Percentiles rank a stretch among this genome's conserved stretches.
Evolutionary conservation across 2,329 filamentous ascomycete genomes (phyloP).

Genomic region (Alternaria tenuissima): DNA sequence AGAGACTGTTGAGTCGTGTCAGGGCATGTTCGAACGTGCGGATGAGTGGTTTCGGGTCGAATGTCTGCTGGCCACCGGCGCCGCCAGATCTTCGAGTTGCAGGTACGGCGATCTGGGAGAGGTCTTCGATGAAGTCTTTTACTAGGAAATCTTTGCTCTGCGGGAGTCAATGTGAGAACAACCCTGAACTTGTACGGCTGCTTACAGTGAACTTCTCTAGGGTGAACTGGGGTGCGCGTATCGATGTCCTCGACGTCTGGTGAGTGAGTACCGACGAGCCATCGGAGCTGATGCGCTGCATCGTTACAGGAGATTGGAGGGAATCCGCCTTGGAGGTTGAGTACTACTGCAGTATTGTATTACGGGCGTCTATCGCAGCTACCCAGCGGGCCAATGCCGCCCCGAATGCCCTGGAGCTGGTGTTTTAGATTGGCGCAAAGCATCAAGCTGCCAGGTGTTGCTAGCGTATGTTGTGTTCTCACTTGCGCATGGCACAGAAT

Average conservation of each 20-base stretch:
- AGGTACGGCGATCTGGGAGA: conserved; percentile 86
- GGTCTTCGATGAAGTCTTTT: conserved; percentile 93
- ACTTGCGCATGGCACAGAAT: neutral
- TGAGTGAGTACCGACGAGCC: conserved; percentile 54
- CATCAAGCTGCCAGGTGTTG: conserved; percentile 12
- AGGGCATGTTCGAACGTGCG: conserved; percentile 86
- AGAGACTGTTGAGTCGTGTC: conserved; percentile 72
- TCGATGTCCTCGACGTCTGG: conserved; percentile 50
- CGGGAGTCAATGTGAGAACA: conserved; percentile 16
- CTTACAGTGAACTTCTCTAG: conserved; percentile 73
- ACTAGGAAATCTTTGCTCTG: conserved; percentile 84
- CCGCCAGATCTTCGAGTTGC: conserved; percentile 79
- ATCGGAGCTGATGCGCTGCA: conserved; percentile 51
- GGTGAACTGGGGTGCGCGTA: conserved; percentile 73
- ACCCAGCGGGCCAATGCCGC: conserved; percentile 24
- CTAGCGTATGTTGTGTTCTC: neutral
- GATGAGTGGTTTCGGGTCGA: conserved; percentile 97
- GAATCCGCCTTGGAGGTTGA: conserved; percentile 1
- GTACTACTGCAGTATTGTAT: conserved; percentile 9
- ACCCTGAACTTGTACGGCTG: neutral
- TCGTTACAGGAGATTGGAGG: conserved; percentile 17
- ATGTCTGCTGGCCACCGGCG: conserved; percentile 57
- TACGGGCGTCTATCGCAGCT: conserved; percentile 18
- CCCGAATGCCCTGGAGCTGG: conserved; percentile 16
- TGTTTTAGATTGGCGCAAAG: conserved; percentile 22